phyloP scores from a whole-genome alignment of 1,139 yeast genomes.

The Scheffersomyces segobiensis region DNA sequence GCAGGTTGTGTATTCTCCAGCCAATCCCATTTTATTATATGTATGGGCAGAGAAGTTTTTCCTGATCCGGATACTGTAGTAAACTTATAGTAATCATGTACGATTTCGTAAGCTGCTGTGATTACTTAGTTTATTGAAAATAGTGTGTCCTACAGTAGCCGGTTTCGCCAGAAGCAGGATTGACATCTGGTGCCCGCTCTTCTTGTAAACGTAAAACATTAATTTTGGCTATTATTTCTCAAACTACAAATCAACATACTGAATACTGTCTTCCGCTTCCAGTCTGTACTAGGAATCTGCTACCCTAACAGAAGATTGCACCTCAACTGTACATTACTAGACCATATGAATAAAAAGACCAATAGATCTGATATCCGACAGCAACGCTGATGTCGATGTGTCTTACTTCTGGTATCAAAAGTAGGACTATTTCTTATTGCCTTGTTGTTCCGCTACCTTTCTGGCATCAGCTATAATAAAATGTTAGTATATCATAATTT shows the following conservation, averaged over 20 bases:
- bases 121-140: neutral
- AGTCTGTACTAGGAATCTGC: neutral
- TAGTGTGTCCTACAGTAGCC: neutral
- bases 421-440: neutral
- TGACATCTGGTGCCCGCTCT: neutral
- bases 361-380: neutral
- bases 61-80: neutral
- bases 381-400: no score
- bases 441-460: conserved; percentile 42
- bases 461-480: conserved; percentile 55
- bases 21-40: neutral
- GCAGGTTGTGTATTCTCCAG: neutral
- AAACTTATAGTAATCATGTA: no score
- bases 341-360: neutral
- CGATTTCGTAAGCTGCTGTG: neutral
- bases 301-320: neutral
- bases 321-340: neutral
- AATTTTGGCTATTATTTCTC: neutral
- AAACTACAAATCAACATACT: neutral
- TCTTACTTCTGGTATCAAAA: neutral
- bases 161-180: neutral
- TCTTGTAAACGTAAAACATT: neutral
- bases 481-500: conserved; percentile 11
- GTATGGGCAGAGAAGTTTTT: neutral
- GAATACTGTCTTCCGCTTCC: neutral